Percentiles rank a stretch among this genome's conserved stretches.
Conservation (phyloP, 1,139 yeast genomes). For the Geotrichum fermentans region DNA sequence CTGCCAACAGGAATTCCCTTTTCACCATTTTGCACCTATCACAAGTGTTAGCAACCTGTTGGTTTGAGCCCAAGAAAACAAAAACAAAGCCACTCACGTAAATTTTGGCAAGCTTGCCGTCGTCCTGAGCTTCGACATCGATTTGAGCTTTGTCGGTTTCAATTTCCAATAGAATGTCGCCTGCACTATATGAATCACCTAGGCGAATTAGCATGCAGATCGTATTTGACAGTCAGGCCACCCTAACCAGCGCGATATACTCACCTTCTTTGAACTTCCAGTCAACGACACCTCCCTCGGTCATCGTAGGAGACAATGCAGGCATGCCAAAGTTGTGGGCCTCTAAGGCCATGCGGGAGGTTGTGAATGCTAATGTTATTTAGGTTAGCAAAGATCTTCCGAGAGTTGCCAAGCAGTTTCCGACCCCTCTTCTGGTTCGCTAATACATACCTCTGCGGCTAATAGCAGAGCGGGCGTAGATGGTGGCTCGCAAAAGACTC, state of each 20-base stretch:
- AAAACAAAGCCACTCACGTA: slow-evolving; percentile 34
- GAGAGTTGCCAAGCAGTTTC: neutral
- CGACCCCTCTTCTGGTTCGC: slow-evolving; percentile 5
- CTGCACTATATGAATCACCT: slow-evolving; percentile 63
- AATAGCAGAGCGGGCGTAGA: slow-evolving; percentile 1
- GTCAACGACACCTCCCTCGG: slow-evolving; percentile 89
- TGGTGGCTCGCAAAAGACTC: slow-evolving; percentile 9
- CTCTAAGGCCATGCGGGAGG: slow-evolving; percentile 21
- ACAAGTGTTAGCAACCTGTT: neutral
- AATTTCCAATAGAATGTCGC: slow-evolving; percentile 82
- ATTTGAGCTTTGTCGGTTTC: slow-evolving; percentile 94
- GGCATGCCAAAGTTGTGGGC: slow-evolving; percentile 83
- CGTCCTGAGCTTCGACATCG: slow-evolving; percentile 90
- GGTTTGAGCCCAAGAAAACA: neutral
- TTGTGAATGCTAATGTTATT: slow-evolving; percentile 3
- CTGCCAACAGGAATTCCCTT: slow-evolving; percentile 80
- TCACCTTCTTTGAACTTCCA: slow-evolving; percentile 83
- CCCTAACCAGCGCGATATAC: too few relatives aligned
- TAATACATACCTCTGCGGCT: slow-evolving; percentile 7
- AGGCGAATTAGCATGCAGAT: neutral
- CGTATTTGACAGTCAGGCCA: neutral
- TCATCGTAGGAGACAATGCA: slow-evolving; percentile 99
- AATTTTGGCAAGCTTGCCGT: slow-evolving; percentile 81
- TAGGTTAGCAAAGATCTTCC: slow-evolving; percentile 2
- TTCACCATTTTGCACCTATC: slow-evolving; percentile 54